Base-by-base conservation (phyloP, 2,329 filamentous ascomycete species). In the Sclerotinia spermophila region DNA sequence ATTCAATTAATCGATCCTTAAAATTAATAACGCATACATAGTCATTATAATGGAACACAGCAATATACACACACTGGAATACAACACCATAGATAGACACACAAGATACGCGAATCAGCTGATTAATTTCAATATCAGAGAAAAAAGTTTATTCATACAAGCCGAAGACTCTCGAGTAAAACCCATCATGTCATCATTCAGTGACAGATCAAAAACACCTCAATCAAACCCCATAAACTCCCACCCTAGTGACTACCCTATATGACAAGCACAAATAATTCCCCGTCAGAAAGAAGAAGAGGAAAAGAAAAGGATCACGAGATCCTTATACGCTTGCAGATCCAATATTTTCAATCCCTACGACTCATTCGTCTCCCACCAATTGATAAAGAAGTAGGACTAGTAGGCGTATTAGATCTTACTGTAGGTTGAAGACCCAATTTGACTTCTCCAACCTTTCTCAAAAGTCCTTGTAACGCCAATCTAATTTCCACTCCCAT, bases 391-490 rank as follows among this genome's bases (percentile, higher is more conserved):
- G 69, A 72, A 64, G 68, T 72, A 19, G 77, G 77, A 65, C 75
- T 78, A 17, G 64, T 71, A 15, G 76, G 76, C 1, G 68, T 73
- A 11, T 33, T 65, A 5, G 72, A 44, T 51, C 71, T 71, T 15
- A 61, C 70, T 45, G 62, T 53, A 40, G 75, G 74, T 5, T 76
- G 73, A 27, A 80, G 53, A 4, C 87, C 88, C 0, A 91, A 79
- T 27, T 83, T 86, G 3, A 92, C 88, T 81, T 98, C 95, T 67
- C 96, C 96, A 1, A 98, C 90, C 51, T 94, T 86, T 75, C 90
- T 86, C 73, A 97, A 84, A 35, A 98, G 85, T 0, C 88, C 86
- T 73, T 97, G 89, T 56, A 99, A 84, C 1, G 92, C 91, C 15
- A 88, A 82, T 72, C 96, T 88, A 44, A 98, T 84, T 74, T 99